A percentile compares a stretch with the other conserved stretches of the same genome.
phyloP scores from a whole-genome alignment of 2,329 filamentous ascomycete species.

The Ilyonectria mors-panacis region DNA sequence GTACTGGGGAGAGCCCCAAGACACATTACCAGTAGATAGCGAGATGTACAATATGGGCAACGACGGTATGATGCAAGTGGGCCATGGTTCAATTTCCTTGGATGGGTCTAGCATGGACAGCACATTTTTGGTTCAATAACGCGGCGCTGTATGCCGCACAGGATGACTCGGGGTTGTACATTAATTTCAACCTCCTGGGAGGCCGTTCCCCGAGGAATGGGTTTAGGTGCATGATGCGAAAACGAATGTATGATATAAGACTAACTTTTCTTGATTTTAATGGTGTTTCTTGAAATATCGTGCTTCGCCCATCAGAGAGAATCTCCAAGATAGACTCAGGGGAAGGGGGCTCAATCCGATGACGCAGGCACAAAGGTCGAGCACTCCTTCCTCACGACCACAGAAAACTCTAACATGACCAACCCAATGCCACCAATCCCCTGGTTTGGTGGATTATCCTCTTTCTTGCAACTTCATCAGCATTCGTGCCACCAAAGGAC shows the following conservation, averaged over 20 bases:
- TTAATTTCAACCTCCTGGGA: neutral
- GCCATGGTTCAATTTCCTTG: slow-evolving; percentile 25
- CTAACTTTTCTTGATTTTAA: neutral
- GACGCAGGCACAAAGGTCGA: neutral
- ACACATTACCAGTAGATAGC: slow-evolving; percentile 18
- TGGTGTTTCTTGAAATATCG: neutral
- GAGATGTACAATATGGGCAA: slow-evolving; percentile 30
- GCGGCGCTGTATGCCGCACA: neutral
- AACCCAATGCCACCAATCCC: neutral
- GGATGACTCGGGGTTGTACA: neutral
- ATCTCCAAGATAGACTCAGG: neutral
- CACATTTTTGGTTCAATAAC: slow-evolving; percentile 25
- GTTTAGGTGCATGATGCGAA: neutral
- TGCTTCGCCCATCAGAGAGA: neutral
- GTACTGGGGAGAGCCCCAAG: slow-evolving; percentile 28
- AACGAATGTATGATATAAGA: slow-evolving; percentile 11
- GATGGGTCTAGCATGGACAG: slow-evolving; percentile 23
- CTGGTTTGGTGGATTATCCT: neutral
- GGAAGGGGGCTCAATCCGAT: neutral
- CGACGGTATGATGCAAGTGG: slow-evolving; percentile 26
- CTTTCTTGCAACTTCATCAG: neutral
- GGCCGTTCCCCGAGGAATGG: neutral
- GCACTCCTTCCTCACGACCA: neutral
- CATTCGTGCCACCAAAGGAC: too few relatives aligned
- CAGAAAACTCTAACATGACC: neutral